Evolutionary conservation across 2,329 filamentous ascomycete species (phyloP), one percentile per base, ranked within the genome.

Genomic region (Trichoderma aggressivum): DNA sequence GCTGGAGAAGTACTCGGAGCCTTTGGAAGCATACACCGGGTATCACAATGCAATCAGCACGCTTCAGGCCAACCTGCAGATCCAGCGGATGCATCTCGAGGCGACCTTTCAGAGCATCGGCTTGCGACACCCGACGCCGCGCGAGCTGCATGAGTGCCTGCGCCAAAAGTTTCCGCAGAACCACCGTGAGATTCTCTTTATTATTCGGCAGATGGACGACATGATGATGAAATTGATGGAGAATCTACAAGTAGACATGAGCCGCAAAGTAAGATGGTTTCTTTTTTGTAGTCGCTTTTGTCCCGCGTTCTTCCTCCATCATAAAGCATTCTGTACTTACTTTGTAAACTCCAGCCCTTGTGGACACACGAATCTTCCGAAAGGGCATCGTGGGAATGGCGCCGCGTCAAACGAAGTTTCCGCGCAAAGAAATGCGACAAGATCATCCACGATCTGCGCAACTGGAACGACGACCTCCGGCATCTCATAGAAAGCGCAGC

Each of bases 1-100:
- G 28, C 21, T 70, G 28, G 67, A 70, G 43, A 70, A 70, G 28
- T 70, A 70, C 67, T 61, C 67, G 30, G 67, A 70, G 43, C 67
- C 67, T 3, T 30, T 70, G 16, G 67, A 70, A 2, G 67, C 67
- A n/a, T 70, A 70, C 32, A 70, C 43, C n/a, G 34, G 55, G 30
- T 62, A 70, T 21, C 67, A 70, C 58, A 62, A 53, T 26, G 67
- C 67, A 7, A 62, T 70, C 30, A 55, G 67, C 32, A 70, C 28
- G 39, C 67, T 70, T 11, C 67, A 70, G 11, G 67, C 67, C 58
- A 70, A 70, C 28, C 67, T 70, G 26, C 67, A 70, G 58, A 70
- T 70, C 58, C 67, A 70, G 43, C 30, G 59, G 21, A 70, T 70
- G 67, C 67, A 70, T 47, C 67, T 70, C 43, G 67, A 70, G 58